Evolutionary conservation across 805 yeast genomes (phyloP).

Genomic region (Candida insectorum): DNA sequence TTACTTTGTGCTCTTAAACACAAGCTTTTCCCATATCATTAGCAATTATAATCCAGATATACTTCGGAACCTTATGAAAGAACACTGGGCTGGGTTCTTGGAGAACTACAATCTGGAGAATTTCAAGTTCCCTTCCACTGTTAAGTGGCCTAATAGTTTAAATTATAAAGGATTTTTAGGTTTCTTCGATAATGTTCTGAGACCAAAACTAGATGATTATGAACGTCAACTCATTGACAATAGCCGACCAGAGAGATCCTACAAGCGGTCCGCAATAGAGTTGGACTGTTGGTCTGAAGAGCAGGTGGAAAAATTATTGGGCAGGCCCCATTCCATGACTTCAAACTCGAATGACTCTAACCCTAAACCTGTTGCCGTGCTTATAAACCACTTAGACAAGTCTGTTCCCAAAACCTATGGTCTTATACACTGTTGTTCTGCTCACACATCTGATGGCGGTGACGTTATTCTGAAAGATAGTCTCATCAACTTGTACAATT

Average conservation of each 20-base stretch:
- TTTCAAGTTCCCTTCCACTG: conserved; percentile 17
- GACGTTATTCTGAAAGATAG: conserved; percentile 7
- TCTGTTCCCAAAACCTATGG: conserved; percentile 30
- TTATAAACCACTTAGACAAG: conserved; percentile 26
- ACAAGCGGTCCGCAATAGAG: conserved; percentile 27
- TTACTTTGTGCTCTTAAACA: conserved; percentile 25
- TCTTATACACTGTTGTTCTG: conserved; percentile 15
- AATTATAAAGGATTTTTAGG: conserved; percentile 37
- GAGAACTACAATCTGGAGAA: conserved; percentile 20
- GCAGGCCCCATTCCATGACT: too few relatives aligned
- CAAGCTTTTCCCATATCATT: conserved; percentile 17
- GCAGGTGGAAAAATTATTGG: conserved; percentile 20
- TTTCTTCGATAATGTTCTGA: conserved; percentile 15
- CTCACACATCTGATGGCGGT: conserved; percentile 1
- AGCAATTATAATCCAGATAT: conserved; percentile 14
- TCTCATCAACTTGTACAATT: conserved; percentile 24
- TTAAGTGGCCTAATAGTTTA: conserved; percentile 34
- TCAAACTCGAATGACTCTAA: conserved; percentile 1
- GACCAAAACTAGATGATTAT: too few relatives aligned
- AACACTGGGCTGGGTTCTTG: conserved; percentile 30
- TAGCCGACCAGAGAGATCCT: conserved; percentile 13
- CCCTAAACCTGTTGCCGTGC: conserved; percentile 20
- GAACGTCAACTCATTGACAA: too few relatives aligned
- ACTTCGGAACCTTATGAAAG: conserved; percentile 15
- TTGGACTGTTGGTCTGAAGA: conserved; percentile 11